Base-by-base conservation (phyloP, 352 stramenopile species). In the Phytopythium helicoides region DNA sequence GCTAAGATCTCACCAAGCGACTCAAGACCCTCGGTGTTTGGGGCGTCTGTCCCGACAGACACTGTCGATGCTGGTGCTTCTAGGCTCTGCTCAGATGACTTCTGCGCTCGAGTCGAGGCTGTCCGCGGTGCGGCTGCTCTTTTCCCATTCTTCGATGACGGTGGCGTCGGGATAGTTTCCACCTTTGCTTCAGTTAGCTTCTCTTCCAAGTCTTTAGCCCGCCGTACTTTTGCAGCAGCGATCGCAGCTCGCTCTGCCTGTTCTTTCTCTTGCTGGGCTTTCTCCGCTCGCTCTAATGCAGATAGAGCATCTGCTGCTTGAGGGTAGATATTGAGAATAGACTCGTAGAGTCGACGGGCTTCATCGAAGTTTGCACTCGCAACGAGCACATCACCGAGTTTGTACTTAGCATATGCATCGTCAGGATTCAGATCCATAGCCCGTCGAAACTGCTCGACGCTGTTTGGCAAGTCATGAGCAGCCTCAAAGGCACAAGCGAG, bases 401-500 rank as follows among this genome's bases (percentile, higher is more conserved):
- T 87, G 57, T 74, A 92, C 21, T 67, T 72, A 15, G 73, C 75
- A 38, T 86, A 87, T 2, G 62, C 48, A 38, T 89, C 76, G 1
- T 66, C 44, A 8, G 68, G 61, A 7, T 79, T 78, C 38, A 87
- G 48, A 7, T 49, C 21, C 11, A 89, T 52, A 15, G 81, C 81
- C 0, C 58, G 45, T 16, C 66, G 58, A 42, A 92, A 84, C 18
- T 79, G 58, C 15, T 58, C 41, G 14, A 74, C 53, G 55, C 72
- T 84, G 0, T 54, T 64, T 11, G 33, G 15, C 1, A 81, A 58
- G 22, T 78, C 66, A 14, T 74, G 47, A 10, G 68, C 68, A 28
- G 68, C 61, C 52, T 89, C 71, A 50, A 75, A 78, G 6, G 76
- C 75, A 26, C 76, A 89, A 10, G 71, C 81, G n/a, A 90, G 51